Evolutionary conservation across 192 early-diverging fungal genomes (phyloP).

Genomic region (Coemansia sp.): DNA sequence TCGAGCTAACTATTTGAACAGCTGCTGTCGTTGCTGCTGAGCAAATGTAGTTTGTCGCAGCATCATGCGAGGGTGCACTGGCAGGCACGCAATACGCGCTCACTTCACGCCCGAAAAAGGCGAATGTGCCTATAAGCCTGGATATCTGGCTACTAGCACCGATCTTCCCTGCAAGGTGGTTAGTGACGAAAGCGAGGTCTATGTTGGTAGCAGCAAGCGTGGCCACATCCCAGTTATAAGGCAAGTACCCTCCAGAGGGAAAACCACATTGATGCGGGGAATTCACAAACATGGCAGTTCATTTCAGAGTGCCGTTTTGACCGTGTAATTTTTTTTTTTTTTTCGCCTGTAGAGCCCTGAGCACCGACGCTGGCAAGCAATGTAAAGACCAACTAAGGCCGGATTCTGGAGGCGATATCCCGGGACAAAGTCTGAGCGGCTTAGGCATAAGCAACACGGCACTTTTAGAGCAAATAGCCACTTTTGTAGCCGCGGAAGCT

Average conservation of each 20-base stretch:
- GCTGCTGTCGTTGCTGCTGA: background rate
- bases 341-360: background rate
- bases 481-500: constrained; percentile 6
- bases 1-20: background rate
- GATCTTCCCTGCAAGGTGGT: constrained; percentile 3
- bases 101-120: constrained; percentile 29
- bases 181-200: background rate
- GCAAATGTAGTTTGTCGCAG: constrained; percentile 13
- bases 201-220: background rate
- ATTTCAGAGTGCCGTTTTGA: background rate
- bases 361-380: background rate
- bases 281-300: too few species aligned
- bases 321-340: too few species aligned
- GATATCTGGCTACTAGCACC: background rate
- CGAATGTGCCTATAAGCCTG: background rate
- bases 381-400: background rate
- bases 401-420: background rate
- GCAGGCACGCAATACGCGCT: constrained; percentile 7
- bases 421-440: background rate
- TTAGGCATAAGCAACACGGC: background rate
- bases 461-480: background rate
- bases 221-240: constrained; percentile 20
- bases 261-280: background rate
- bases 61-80: constrained; percentile 29
- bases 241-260: constrained; percentile 8